A percentile compares a stretch with the other conserved stretches of the same genome.
Conservation (phyloP, 495 filamentous ascomycete genomes). For the Xylaria scruposa region DNA sequence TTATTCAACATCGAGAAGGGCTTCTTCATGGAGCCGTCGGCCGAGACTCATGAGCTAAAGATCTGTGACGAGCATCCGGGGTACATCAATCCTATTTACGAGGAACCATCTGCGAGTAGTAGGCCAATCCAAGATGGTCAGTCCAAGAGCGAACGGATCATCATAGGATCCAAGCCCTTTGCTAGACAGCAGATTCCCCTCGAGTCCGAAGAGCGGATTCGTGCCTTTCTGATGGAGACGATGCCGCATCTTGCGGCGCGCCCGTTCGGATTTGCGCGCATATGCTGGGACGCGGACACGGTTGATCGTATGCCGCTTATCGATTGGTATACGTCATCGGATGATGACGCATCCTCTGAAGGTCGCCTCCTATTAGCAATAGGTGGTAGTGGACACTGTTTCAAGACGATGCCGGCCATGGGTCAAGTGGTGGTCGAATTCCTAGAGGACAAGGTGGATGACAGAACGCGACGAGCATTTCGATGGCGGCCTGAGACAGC, state of each 20-base stretch:
- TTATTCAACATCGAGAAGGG: constrained; percentile 59
- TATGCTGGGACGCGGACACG: constrained; percentile 64
- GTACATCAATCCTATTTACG: constrained; percentile 53
- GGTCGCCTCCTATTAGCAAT: constrained; percentile 54
- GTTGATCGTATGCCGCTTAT: constrained; percentile 59
- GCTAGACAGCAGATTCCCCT: constrained; percentile 56
- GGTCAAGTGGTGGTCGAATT: constrained; percentile 55
- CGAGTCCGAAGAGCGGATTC: constrained; percentile 49
- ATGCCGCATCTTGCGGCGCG: constrained; percentile 59
- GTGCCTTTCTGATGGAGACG: constrained; percentile 54
- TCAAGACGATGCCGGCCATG: constrained; percentile 58
- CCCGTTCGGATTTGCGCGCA: constrained; percentile 55
- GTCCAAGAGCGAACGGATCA: constrained; percentile 18
- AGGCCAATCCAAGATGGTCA: neutral
- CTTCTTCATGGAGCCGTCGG: constrained; percentile 64
- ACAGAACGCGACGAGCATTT: constrained; percentile 49
- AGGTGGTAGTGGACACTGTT: constrained; percentile 59
- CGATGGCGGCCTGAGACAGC: constrained; percentile 60
- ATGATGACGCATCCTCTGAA: constrained; percentile 44
- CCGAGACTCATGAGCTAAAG: constrained; percentile 58
- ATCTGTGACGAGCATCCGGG: constrained; percentile 65
- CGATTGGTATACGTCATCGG: constrained; percentile 33
- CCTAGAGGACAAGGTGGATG: constrained; percentile 51
- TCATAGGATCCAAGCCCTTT: constrained; percentile 52
- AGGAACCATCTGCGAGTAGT: neutral